Percentiles rank a stretch among this genome's conserved stretches.
phyloP scores from a whole-genome alignment of 2,329 filamentous ascomycete genomes.

The Penicillium brasilianum region DNA sequence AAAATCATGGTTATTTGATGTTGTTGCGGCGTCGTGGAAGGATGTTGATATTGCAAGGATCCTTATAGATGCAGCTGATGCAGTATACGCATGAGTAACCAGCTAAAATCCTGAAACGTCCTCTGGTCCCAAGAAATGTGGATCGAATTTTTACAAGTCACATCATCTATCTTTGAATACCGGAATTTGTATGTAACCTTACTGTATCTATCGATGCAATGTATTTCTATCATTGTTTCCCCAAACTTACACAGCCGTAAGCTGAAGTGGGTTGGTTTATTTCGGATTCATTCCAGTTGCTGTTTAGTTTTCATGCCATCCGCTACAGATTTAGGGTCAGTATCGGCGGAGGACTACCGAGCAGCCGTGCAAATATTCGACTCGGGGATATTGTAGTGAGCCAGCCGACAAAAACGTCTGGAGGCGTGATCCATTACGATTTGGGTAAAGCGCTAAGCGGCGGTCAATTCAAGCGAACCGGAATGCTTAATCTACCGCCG shows the following conservation, averaged over 20 bases:
- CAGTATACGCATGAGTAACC: too few relatives aligned
- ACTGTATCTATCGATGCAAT: too few relatives aligned
- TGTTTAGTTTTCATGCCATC: constrained; percentile 27
- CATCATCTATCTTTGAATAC: too few relatives aligned
- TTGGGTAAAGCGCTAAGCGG: constrained; percentile 14
- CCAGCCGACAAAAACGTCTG: background rate
- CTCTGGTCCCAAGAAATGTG: too few relatives aligned
- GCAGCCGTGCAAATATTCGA: constrained; percentile 18
- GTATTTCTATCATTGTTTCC: too few relatives aligned
- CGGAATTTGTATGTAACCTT: too few relatives aligned
- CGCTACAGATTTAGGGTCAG: constrained; percentile 28
- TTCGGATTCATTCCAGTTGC: constrained; percentile 12
- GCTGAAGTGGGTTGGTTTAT: constrained; percentile 9
- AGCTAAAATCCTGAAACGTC: too few relatives aligned
- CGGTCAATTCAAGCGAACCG: constrained; percentile 9
- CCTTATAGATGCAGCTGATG: too few relatives aligned
- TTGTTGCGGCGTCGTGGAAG: too few relatives aligned
- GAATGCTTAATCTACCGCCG: constrained; percentile 11
- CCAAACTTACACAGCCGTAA: constrained; percentile 15
- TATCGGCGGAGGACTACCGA: constrained; percentile 27
- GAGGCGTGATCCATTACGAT: constrained; percentile 26
- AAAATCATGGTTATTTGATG: too few relatives aligned
- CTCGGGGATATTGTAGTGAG: constrained; percentile 30
- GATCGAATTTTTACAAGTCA: too few relatives aligned
- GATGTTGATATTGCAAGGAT: too few relatives aligned